Conservation (phyloP, 2,329 filamentous ascomycete genomes). For the Tolypocladium ovalisporum region DNA sequence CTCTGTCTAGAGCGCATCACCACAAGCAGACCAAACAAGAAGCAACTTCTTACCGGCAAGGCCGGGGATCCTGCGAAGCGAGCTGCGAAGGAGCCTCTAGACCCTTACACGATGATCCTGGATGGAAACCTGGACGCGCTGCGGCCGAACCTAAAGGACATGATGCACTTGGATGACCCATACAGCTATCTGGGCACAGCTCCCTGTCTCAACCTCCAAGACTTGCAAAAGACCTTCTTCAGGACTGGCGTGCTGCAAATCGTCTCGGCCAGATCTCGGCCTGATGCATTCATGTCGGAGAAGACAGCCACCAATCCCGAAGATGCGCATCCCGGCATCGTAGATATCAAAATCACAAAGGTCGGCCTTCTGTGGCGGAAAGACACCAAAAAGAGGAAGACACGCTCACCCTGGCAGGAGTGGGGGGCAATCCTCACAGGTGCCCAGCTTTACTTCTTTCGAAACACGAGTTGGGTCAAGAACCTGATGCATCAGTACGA, state of each 20-base stretch:
- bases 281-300: slow-evolving; percentile 89
- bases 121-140: slow-evolving; percentile 78
- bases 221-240: slow-evolving; percentile 81
- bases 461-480: slow-evolving; percentile 88
- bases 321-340: slow-evolving; percentile 81
- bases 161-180: slow-evolving; percentile 83
- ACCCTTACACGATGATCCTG: slow-evolving; percentile 89
- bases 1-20: slow-evolving; percentile 64
- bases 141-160: slow-evolving; percentile 79
- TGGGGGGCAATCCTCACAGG: slow-evolving; percentile 95
- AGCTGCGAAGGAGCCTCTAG: slow-evolving; percentile 71
- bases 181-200: slow-evolving; percentile 79
- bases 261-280: slow-evolving; percentile 82
- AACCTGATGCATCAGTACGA: slow-evolving; percentile 83
- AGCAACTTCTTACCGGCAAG: slow-evolving; percentile 54
- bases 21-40: slow-evolving; percentile 60
- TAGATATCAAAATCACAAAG: slow-evolving; percentile 96
- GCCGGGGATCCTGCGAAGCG: slow-evolving; percentile 43
- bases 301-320: slow-evolving; percentile 74
- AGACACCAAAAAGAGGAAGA: slow-evolving; percentile 85
- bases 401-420: slow-evolving; percentile 94
- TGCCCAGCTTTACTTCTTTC: slow-evolving; percentile 95
- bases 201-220: slow-evolving; percentile 64
- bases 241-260: slow-evolving; percentile 90
- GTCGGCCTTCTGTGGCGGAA: slow-evolving; percentile 93